Conservation (phyloP, 2,329 filamentous ascomycete genomes). For the Xylaria sp. region DNA sequence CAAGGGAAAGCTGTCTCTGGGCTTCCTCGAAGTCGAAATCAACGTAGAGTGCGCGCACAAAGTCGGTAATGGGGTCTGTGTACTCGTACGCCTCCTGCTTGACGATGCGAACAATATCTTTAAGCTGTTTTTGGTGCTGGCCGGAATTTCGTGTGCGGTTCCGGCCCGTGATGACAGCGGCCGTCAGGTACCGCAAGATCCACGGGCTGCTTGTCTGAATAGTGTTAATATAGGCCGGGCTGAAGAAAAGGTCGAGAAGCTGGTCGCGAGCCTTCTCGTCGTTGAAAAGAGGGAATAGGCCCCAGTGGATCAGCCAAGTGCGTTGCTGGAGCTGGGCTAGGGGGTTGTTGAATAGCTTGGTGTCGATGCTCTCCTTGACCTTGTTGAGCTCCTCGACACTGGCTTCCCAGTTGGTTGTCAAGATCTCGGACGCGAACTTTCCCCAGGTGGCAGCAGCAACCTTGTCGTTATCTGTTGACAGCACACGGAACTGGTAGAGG, state of each 20-base stretch:
- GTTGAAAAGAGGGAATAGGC: constrained; percentile 99
- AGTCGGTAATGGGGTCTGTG: constrained; percentile 93
- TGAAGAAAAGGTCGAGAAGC: constrained; percentile 97
- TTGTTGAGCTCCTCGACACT: constrained; percentile 92
- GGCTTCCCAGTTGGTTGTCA: constrained; percentile 93
- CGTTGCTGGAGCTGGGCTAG: constrained; percentile 95
- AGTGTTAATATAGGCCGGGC: constrained; percentile 97
- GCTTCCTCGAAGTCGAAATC: constrained; percentile 98
- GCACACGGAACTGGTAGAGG: constrained; percentile 96
- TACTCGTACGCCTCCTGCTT: constrained; percentile 99
- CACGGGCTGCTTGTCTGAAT: constrained; percentile 98
- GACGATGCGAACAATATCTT: constrained; percentile 95
- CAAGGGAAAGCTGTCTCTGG: constrained; percentile 84
- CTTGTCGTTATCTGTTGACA: constrained; percentile 98
- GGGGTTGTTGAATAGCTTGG: constrained; percentile 94
- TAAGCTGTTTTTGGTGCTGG: constrained; percentile 96
- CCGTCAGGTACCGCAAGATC: constrained; percentile 93
- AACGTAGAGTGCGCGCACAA: constrained; percentile 94
- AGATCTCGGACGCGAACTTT: constrained; percentile 95
- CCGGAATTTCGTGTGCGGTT: constrained; percentile 82
- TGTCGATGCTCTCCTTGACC: constrained; percentile 92
- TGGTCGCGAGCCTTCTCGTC: constrained; percentile 89
- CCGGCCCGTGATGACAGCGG: constrained; percentile 94
- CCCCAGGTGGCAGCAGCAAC: constrained; percentile 96
- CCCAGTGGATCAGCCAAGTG: constrained; percentile 98